Evolutionary conservation across 176 grass and related monocot species (phyloP), one percentile per base, ranked within the genome.

Genomic region (Coix lacrymajobi): DNA sequence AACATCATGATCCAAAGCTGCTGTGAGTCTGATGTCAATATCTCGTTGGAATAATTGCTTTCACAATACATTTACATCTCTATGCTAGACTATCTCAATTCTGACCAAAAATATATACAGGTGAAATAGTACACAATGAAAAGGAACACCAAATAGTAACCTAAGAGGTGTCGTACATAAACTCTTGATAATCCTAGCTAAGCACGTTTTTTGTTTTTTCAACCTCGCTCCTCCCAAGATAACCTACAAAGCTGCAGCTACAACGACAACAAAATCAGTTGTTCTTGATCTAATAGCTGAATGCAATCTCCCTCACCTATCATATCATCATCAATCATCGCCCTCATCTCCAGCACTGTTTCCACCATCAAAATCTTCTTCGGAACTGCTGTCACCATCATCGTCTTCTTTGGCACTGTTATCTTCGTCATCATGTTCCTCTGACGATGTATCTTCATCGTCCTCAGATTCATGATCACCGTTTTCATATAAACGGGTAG

Each of bases 31-130:
- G 38, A 49, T 29, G 58, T 14, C 24, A 16, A 30, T 34, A 3
- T 29, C 8, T n/a, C 22, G 11, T 14, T 48, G 25, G 13, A 22
- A 34, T 7, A 83, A 51, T 46, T 48, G 5, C 33, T 56, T 39
- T 19, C 43, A 66, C 32, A 33, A 66, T 24, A 66, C 29, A 66
- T 83, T 17, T 69, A 86, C 76, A 80, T 65, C 58, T 19, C 15
- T 5, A 15, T 11, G 24, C 22, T 63, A 17, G 1, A 51, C 57
- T 49, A 51, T 71, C 54, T 63, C 58, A 30, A 46, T 51, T 22
- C 40, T 48, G 13, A 62, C 14, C 28, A 25, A 48, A 46, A 31
- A 60, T 85, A 81, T 87, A 16, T 69, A 87, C 54, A 87, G 8
- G 29, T 61, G 32, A 52, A 80, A 34, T 19, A 41, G 13, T 30